A percentile compares a stretch with the other conserved stretches of the same genome.
Evolutionary conservation across 1,284 basidiomycete species (phyloP).

Genomic region (Fistulinella cinereoalba): DNA sequence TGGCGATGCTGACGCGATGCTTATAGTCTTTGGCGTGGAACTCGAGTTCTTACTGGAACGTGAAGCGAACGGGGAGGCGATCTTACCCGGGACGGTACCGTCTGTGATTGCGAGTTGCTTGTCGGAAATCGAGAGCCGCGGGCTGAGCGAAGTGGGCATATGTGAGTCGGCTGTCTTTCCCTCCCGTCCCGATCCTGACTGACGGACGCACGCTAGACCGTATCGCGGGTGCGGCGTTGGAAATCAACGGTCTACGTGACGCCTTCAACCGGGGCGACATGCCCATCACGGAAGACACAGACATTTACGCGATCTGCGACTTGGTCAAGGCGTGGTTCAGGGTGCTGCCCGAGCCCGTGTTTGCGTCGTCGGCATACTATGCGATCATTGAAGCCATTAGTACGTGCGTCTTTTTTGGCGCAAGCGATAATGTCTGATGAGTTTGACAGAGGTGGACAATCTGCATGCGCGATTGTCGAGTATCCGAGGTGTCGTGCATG

Average conservation of each 20-base stretch:
- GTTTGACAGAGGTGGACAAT: constrained; percentile 54
- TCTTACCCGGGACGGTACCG: constrained; percentile 59
- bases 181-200: background rate
- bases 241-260: constrained; percentile 66
- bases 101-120: constrained; percentile 63
- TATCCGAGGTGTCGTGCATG: constrained; percentile 64
- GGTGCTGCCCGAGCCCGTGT: constrained; percentile 71
- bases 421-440: constrained; percentile 4
- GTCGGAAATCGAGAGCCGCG: constrained; percentile 67
- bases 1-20: constrained; percentile 7
- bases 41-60: constrained; percentile 64
- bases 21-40: constrained; percentile 73
- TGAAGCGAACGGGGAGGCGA: constrained; percentile 50
- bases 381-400: constrained; percentile 68
- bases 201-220: constrained; percentile 50
- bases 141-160: constrained; percentile 76
- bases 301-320: constrained; percentile 79
- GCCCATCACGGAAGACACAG: constrained; percentile 56
- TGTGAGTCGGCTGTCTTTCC: constrained; percentile 48
- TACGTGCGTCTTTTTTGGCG: constrained; percentile 29
- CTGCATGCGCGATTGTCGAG: constrained; percentile 62
- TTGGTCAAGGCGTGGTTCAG: constrained; percentile 83
- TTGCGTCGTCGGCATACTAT: constrained; percentile 67
- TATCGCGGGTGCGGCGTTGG: constrained; percentile 72
- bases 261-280: constrained; percentile 71